These are phyloP conservation scores for Funneliformis mosseae DNA, from an alignment of 192 early-diverging fungal species.

Conservation along the genomic window DNA sequence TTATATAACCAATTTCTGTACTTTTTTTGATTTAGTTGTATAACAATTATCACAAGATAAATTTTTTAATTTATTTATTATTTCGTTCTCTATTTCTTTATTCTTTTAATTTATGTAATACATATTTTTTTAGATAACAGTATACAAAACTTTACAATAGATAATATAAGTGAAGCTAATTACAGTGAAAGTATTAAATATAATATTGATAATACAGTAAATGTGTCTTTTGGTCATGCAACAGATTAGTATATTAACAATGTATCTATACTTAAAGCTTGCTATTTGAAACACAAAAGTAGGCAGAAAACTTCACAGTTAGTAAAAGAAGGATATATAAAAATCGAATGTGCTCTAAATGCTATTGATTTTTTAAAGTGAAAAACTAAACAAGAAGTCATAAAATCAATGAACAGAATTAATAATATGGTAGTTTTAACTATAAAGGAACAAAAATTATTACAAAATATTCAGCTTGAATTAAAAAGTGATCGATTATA, in stretches of 20 bases:
- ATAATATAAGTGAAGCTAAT: neutral
- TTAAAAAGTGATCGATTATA: neutral
- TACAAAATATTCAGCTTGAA: neutral
- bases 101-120: too few species aligned
- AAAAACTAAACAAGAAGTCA: neutral
- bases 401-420: constrained; percentile 14
- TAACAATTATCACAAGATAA: too few species aligned
- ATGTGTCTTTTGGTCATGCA: neutral
- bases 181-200: neutral
- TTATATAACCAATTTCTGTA: too few species aligned
- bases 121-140: too few species aligned
- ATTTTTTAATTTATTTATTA: too few species aligned
- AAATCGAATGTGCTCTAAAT: neutral
- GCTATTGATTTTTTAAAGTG: neutral
- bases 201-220: neutral
- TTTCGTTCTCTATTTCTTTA: too few species aligned
- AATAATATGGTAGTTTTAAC: constrained; percentile 1
- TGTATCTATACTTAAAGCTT: neutral
- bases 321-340: neutral
- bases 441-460: neutral
- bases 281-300: neutral
- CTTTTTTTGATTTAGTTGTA: too few species aligned
- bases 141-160: neutral
- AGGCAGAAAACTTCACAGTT: neutral
- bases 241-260: constrained; percentile 1